A percentile compares a stretch with the other conserved stretches of the same genome.
These are phyloP conservation scores for Heliamphora exappendiculata DNA, from an alignment of 148 eudicot genomes.

Conservation along the genomic window DNA sequence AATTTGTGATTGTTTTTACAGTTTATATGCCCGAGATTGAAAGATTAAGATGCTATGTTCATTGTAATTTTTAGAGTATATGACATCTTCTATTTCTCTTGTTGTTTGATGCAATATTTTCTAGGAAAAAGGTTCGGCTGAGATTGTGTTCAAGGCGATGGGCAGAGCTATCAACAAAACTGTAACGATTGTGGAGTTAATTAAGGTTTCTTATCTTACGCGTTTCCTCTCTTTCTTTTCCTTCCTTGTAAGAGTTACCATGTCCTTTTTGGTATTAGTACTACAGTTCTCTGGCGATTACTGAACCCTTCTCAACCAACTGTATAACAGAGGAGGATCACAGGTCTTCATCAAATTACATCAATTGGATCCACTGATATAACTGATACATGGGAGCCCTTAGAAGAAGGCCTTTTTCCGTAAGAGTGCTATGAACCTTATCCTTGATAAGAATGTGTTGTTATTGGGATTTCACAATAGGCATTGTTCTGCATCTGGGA, in stretches of 20 bases:
- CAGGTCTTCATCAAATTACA: constrained; percentile 54
- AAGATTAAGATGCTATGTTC: not conserved
- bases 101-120: not conserved
- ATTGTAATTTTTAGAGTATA: not conserved
- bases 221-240: not conserved
- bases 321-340: constrained; percentile 52
- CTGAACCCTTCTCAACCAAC: too few relatives aligned
- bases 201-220: constrained; percentile 34
- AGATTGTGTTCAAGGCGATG: constrained; percentile 72
- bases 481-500: too few relatives aligned
- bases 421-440: constrained; percentile 23
- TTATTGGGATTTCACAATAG: too few relatives aligned
- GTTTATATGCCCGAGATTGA: not conserved
- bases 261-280: too few relatives aligned
- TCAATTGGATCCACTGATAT: constrained; percentile 54
- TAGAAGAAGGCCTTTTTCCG: constrained; percentile 72
- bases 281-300: too few relatives aligned
- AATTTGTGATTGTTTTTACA: not conserved
- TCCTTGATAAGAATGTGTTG: too few relatives aligned
- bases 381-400: constrained; percentile 60
- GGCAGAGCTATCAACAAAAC: constrained; percentile 80
- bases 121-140: constrained; percentile 58
- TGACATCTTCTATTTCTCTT: not conserved
- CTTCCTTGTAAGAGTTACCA: not conserved
- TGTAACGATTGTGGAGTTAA: constrained; percentile 63